Base-by-base conservation (phyloP, 148 eudicot species). In the Gaultheria prostrata region DNA sequence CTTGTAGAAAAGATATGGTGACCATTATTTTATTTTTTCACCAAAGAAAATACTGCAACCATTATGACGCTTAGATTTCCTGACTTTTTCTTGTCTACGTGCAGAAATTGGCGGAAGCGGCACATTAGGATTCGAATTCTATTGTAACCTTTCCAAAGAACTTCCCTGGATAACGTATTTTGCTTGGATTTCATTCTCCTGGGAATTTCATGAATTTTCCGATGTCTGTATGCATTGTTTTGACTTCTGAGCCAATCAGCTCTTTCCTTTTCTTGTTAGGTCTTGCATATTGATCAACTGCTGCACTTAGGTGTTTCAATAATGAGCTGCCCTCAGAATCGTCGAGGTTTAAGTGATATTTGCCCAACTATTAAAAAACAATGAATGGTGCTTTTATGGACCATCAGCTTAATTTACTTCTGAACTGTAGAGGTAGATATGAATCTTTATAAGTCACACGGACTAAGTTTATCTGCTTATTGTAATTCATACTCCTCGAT, bases 91-190 rank as follows among this genome's bases (percentile, higher is more conserved):
- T 80, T 26, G 57, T 21, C 20, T 78, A 1, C 71, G 21, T 54
- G 82, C 88, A 88, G 86, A 81, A 77, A 75, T 80, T 82, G 87
- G 92, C 50, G 13, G 92, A 91, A 79, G 93, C 92, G 59, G 76
- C 87, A 76, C 89, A 92, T 11, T 92, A 92, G 82, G 87, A 48
- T 80, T 54, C 63, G 21, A 43, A 32, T 50, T 77, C 24, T 14
- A 56, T 20, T 65, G 56, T 70, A 45, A 46, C 71, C 50, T 3
- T 75, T 12, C 1, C 39, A 48, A 84, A 79, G 35, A 74, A 53
- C 63, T 72, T 67, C 46, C 6, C 30, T 70, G 21, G 84, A 84
- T 86, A 80, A 86, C 72, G 20, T 79, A 65, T 57, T 77, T 76
- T 49, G 14, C 24, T 79, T 75, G 78, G 70, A 69, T 79, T 81